Conservation (phyloP, 2,329 filamentous ascomycete genomes). For the Trichoderma semiorbis region DNA sequence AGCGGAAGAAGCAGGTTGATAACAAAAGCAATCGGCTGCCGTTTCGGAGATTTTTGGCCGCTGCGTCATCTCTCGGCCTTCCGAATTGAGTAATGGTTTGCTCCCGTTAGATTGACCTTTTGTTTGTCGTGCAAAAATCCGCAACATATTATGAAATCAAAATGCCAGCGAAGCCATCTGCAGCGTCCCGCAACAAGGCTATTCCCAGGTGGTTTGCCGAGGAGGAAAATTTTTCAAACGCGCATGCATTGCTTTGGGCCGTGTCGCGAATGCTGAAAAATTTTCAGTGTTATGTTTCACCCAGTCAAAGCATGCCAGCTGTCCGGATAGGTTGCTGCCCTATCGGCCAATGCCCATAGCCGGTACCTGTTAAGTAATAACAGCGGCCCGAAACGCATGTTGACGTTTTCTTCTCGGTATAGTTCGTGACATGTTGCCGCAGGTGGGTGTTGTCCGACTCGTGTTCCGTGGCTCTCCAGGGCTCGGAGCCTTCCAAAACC, state of each 20-base stretch:
- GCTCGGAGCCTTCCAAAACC: slow-evolving; percentile 15
- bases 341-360: background rate
- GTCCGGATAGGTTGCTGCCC: background rate
- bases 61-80: slow-evolving; percentile 7
- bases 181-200: background rate
- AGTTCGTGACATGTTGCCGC: background rate
- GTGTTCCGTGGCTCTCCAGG: slow-evolving; percentile 4
- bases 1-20: slow-evolving; percentile 4
- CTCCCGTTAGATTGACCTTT: background rate
- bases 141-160: background rate
- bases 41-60: slow-evolving; percentile 2
- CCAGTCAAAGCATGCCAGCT: slow-evolving; percentile 15
- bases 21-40: background rate
- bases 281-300: background rate
- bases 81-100: slow-evolving; percentile 3
- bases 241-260: slow-evolving; percentile 9
- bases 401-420: background rate
- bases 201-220: background rate
- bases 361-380: background rate
- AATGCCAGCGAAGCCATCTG: background rate
- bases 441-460: slow-evolving; percentile 10
- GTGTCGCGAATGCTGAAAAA: slow-evolving; percentile 1
- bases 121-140: background rate
- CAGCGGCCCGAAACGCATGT: background rate
- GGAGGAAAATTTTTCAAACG: background rate